Conservation (phyloP, 495 filamentous ascomycete species). For the Penicillium odoratum region DNA sequence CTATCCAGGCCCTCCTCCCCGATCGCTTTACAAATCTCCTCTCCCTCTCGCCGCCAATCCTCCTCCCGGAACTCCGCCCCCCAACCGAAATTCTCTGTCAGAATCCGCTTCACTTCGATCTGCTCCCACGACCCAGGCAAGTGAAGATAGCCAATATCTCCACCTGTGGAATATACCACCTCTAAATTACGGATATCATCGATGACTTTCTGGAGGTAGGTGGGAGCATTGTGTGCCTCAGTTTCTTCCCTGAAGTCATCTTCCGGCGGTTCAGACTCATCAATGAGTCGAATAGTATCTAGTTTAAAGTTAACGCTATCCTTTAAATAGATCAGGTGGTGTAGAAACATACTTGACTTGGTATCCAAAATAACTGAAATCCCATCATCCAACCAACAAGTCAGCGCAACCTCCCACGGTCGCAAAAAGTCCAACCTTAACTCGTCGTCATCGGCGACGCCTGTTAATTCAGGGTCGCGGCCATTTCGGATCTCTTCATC, state of each 20-base stretch:
- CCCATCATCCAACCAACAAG: slow-evolving; percentile 8
- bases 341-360: slow-evolving; percentile 1
- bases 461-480: not conserved
- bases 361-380: slow-evolving; percentile 6
- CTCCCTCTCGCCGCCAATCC: slow-evolving; percentile 7
- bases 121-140: not conserved
- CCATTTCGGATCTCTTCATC: slow-evolving; percentile 5
- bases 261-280: slow-evolving; percentile 1
- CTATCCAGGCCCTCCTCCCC: slow-evolving; percentile 1
- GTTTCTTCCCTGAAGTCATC: slow-evolving; percentile 4
- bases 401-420: slow-evolving; percentile 8
- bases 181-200: slow-evolving; percentile 6
- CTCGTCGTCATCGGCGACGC: not conserved
- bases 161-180: not conserved
- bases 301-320: not conserved
- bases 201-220: slow-evolving; percentile 3
- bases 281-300: slow-evolving; percentile 7
- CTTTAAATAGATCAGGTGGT: too few relatives aligned
- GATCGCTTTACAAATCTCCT: slow-evolving; percentile 2
- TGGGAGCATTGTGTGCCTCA: slow-evolving; percentile 3
- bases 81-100: slow-evolving; percentile 5
- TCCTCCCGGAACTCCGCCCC: slow-evolving; percentile 5
- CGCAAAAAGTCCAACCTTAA: slow-evolving; percentile 6
- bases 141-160: not conserved
- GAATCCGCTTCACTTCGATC: slow-evolving; percentile 5